Evolutionary conservation across 2,329 filamentous ascomycete species (phyloP), one percentile per base, ranked within the genome.

Genomic region (Xylaria hypoxylon): DNA sequence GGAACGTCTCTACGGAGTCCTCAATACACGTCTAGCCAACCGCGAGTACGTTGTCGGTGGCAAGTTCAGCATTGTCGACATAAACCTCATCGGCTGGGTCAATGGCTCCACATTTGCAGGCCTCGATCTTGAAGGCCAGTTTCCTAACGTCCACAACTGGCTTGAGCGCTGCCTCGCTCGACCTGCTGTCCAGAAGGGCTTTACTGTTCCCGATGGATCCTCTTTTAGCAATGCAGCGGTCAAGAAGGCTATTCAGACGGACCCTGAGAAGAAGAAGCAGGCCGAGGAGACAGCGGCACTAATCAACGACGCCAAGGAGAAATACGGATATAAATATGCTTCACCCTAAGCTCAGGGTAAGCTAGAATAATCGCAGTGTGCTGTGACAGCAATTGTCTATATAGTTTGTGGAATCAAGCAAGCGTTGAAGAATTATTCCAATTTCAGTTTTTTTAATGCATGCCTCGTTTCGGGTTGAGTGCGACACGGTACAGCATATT

Each of bases 21-120:
- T 95, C 1, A 86, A 95, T 77, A 83, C 84, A 73, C 89, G 90
- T 59, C 87, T 95, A 15, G 72, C 72, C 15, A 74, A 77, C 26
- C 80, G 85, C 2, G 83, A 86, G 59, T 88, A 80, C 68, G 74
- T 88, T 6, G 86, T 83, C 2, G 90, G 90, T 3, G 85, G 88
- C 70, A 87, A 85, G 73, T 89, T 84, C 78, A 87, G 85, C 71
- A 88, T 91, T 63, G 91, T 89, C 0, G 92, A 95, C 79, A 93
- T 95, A 62, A 85, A 90, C 33, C 83, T 89, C 65, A 87, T 90
- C 75, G 90, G 90, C 44, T 94, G 92, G 92, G 83, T 89, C 56
- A 84, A 88, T 52, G 77, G 79, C 1, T 82, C 86, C 1, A 80
- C 82, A 17, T 87, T 90, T 83, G 82, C 85, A 0, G 90, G 90